phyloP scores from a whole-genome alignment of 192 early-diverging fungal species.

The Coemansia sp. region DNA sequence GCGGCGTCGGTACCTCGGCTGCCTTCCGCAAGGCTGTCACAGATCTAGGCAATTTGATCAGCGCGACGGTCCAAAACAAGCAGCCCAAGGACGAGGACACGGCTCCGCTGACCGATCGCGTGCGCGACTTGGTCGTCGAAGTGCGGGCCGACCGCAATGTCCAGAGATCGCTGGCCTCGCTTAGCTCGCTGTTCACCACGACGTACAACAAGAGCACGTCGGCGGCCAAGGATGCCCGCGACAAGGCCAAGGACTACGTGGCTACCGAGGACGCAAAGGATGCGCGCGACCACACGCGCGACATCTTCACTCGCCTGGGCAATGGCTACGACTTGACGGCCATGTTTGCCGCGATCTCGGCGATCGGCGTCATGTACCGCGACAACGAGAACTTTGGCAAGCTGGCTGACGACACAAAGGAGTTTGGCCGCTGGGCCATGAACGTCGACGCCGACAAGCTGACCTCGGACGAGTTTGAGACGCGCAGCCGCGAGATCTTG shows the following conservation, averaged over 20 bases:
- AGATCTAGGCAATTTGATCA: slow-evolving; percentile 27
- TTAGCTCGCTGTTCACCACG: slow-evolving; percentile 31
- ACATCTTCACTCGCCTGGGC: slow-evolving; percentile 38
- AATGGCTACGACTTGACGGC: slow-evolving; percentile 40
- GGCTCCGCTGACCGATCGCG: slow-evolving; percentile 26
- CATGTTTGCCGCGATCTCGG: slow-evolving; percentile 21
- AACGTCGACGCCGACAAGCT: slow-evolving; percentile 45
- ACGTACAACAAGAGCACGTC: slow-evolving; percentile 7
- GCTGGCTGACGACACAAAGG: slow-evolving; percentile 29
- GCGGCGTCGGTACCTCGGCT: slow-evolving; percentile 38
- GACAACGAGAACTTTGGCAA: slow-evolving; percentile 33
- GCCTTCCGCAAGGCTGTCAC: slow-evolving; percentile 35
- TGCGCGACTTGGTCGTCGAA: slow-evolving; percentile 43
- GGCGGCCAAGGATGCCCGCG: slow-evolving; percentile 8
- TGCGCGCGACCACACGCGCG: slow-evolving; percentile 21
- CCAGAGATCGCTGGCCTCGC: slow-evolving; percentile 31
- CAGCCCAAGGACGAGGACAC: neutral
- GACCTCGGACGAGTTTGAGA: slow-evolving; percentile 42
- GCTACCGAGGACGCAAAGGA: slow-evolving; percentile 31
- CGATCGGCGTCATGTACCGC: slow-evolving; percentile 31
- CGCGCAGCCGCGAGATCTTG: slow-evolving; percentile 34
- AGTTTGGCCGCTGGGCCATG: slow-evolving; percentile 47
- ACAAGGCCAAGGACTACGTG: slow-evolving; percentile 30
- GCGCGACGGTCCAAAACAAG: slow-evolving; percentile 34
- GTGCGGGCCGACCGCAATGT: slow-evolving; percentile 29